Percentiles rank a stretch among this genome's conserved stretches.
Conservation (phyloP, 768 basidiomycete genomes). For the Mycena crocata region DNA sequence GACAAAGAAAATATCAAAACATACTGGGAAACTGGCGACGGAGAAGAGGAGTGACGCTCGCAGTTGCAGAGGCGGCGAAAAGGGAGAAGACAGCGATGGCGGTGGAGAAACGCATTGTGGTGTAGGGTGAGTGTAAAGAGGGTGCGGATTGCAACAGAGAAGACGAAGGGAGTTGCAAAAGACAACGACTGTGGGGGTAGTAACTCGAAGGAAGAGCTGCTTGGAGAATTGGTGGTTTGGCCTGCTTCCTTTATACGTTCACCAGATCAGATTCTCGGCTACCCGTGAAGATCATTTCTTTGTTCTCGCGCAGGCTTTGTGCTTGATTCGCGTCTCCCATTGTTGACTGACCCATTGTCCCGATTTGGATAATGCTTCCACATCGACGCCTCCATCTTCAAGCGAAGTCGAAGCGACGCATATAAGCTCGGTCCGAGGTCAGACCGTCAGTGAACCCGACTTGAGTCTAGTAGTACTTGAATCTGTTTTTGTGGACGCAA, state of each 20-base stretch:
- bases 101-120: slow-evolving; percentile 67
- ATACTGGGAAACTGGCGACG: slow-evolving; percentile 55
- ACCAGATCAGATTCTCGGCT: not conserved
- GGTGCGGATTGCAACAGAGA: slow-evolving; percentile 37
- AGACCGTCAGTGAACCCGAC: too few relatives aligned
- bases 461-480: too few relatives aligned
- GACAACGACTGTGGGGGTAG: slow-evolving; percentile 27
- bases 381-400: too few relatives aligned
- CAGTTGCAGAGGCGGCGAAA: slow-evolving; percentile 54
- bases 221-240: slow-evolving; percentile 12
- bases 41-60: slow-evolving; percentile 42
- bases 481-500: too few relatives aligned
- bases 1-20: slow-evolving; percentile 23
- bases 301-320: slow-evolving; percentile 8
- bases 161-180: slow-evolving; percentile 39
- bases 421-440: too few relatives aligned
- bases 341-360: too few relatives aligned
- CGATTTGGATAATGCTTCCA: too few relatives aligned
- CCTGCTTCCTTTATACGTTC: slow-evolving; percentile 12
- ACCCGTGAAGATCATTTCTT: slow-evolving; percentile 10
- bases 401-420: too few relatives aligned
- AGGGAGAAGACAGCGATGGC: slow-evolving; percentile 52
- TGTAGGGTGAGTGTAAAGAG: slow-evolving; percentile 34
- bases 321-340: too few relatives aligned
- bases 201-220: slow-evolving; percentile 31